phyloP scores from a whole-genome alignment of 805 yeast species.

The Metschnikowia matae region DNA sequence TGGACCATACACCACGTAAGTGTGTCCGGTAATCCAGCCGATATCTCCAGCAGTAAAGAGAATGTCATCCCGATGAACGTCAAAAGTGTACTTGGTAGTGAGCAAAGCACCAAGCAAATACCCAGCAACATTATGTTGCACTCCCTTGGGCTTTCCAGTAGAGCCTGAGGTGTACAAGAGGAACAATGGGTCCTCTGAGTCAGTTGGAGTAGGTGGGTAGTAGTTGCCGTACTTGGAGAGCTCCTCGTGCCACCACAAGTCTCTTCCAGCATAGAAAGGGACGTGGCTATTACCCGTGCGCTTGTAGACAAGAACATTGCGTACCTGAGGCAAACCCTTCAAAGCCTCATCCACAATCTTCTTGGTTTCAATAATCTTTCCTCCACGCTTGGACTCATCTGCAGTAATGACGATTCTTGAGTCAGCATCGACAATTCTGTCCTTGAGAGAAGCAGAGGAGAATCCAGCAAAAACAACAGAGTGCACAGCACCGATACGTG shows the following conservation, averaged over 20 bases:
- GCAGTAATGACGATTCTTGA: conserved; percentile 86
- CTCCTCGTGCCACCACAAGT: conserved; percentile 95
- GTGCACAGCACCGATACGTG: conserved; percentile 92
- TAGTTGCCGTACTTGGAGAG: conserved; percentile 75
- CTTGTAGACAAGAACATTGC: conserved; percentile 80
- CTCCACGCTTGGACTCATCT: conserved; percentile 95
- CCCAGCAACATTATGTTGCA: conserved; percentile 93
- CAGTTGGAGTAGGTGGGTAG: conserved; percentile 81
- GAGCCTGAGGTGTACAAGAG: conserved; percentile 96
- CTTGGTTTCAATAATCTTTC: conserved; percentile 87
- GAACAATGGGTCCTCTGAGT: conserved; percentile 92
- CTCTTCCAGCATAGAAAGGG: conserved; percentile 75
- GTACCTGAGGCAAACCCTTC: conserved; percentile 65
- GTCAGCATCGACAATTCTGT: conserved; percentile 84
- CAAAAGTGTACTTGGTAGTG: conserved; percentile 90
- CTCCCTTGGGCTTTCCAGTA: conserved; percentile 98
- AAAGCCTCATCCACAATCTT: conserved; percentile 94
- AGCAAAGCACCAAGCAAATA: conserved; percentile 88
- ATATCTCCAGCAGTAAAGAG: conserved; percentile 97
- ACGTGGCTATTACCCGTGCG: conserved; percentile 78
- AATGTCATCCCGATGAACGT: conserved; percentile 82
- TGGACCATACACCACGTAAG: conserved; percentile 94
- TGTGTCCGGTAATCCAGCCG: conserved; percentile 99
- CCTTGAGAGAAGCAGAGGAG: conserved; percentile 86
- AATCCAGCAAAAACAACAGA: conserved; percentile 97